Evolutionary conservation across 495 filamentous ascomycete genomes (phyloP).

Genomic region (Penicillium bialowiezense): DNA sequence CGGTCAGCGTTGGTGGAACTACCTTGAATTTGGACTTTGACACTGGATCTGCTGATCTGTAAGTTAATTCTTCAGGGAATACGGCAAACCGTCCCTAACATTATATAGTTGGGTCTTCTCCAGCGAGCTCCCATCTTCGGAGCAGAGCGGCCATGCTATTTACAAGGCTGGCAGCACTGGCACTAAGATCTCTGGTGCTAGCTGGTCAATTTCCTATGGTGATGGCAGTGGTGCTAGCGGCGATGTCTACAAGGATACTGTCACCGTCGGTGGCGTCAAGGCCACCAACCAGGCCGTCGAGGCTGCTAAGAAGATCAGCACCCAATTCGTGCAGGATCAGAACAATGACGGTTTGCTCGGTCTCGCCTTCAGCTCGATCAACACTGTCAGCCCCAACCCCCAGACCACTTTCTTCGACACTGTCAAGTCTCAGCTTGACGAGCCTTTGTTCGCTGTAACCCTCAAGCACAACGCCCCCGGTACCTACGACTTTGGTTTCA

Average conservation of each 20-base stretch:
- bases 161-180: slow-evolving; percentile 57
- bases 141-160: slow-evolving; percentile 56
- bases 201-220: slow-evolving; percentile 70
- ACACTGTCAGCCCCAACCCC: slow-evolving; percentile 59
- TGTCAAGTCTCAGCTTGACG: slow-evolving; percentile 53
- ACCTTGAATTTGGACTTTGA: slow-evolving; percentile 69
- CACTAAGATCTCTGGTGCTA: slow-evolving; percentile 49
- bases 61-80: slow-evolving; percentile 22
- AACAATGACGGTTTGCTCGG: slow-evolving; percentile 70
- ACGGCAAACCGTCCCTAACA: slow-evolving; percentile 7
- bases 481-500: slow-evolving; percentile 72
- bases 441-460: slow-evolving; percentile 66
- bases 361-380: slow-evolving; percentile 67
- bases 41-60: slow-evolving; percentile 76
- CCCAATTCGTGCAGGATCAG: slow-evolving; percentile 55
- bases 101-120: slow-evolving; percentile 52
- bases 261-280: slow-evolving; percentile 63
- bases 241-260: slow-evolving; percentile 67
- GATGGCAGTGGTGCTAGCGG: slow-evolving; percentile 66
- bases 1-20: slow-evolving; percentile 62
- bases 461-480: slow-evolving; percentile 64
- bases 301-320: slow-evolving; percentile 59
- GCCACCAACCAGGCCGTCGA: slow-evolving; percentile 67
- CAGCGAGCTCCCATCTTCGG: slow-evolving; percentile 35
- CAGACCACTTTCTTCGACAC: slow-evolving; percentile 76